phyloP scores from a whole-genome alignment of 495 filamentous ascomycete species.

The Penicillium egyptiacum region DNA sequence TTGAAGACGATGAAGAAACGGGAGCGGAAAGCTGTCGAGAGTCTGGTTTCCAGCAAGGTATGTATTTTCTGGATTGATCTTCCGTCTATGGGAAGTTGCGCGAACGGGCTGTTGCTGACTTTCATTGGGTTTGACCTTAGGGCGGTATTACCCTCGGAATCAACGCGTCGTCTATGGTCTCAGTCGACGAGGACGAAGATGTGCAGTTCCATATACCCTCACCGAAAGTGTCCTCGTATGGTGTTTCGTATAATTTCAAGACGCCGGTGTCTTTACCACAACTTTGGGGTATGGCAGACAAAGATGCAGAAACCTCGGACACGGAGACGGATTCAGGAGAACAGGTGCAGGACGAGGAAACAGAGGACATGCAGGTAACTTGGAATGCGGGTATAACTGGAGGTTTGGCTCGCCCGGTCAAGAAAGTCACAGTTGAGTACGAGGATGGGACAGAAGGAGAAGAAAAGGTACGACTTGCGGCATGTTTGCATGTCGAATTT shows the following conservation, averaged over 20 bases:
- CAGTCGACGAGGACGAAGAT: slow-evolving; percentile 33
- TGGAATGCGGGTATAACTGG: slow-evolving; percentile 38
- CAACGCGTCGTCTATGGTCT: slow-evolving; percentile 42
- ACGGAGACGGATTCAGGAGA: not conserved
- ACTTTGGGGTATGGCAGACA: slow-evolving; percentile 20
- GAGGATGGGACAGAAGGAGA: slow-evolving; percentile 32
- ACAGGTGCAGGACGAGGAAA: slow-evolving; percentile 14
- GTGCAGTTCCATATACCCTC: slow-evolving; percentile 34
- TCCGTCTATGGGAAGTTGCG: slow-evolving; percentile 2
- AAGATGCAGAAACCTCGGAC: slow-evolving; percentile 14
- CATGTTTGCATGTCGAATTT: not conserved
- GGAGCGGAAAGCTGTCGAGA: slow-evolving; percentile 42
- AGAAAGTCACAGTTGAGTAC: slow-evolving; percentile 22
- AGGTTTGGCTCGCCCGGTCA: slow-evolving; percentile 23
- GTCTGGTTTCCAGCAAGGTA: slow-evolving; percentile 46
- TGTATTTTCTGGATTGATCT: slow-evolving; percentile 20
- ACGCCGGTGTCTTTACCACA: slow-evolving; percentile 33
- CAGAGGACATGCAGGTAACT: slow-evolving; percentile 27
- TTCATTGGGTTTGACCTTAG: slow-evolving; percentile 21
- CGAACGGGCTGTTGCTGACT: slow-evolving; percentile 7
- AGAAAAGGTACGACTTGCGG: slow-evolving; percentile 20
- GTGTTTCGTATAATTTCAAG: slow-evolving; percentile 38
- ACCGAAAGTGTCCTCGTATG: slow-evolving; percentile 25
- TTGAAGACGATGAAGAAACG: slow-evolving; percentile 47
- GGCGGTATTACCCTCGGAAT: slow-evolving; percentile 41